Evolutionary conservation across 2,329 filamentous ascomycete genomes (phyloP).

Genomic region (Chaetothyriales sp.): DNA sequence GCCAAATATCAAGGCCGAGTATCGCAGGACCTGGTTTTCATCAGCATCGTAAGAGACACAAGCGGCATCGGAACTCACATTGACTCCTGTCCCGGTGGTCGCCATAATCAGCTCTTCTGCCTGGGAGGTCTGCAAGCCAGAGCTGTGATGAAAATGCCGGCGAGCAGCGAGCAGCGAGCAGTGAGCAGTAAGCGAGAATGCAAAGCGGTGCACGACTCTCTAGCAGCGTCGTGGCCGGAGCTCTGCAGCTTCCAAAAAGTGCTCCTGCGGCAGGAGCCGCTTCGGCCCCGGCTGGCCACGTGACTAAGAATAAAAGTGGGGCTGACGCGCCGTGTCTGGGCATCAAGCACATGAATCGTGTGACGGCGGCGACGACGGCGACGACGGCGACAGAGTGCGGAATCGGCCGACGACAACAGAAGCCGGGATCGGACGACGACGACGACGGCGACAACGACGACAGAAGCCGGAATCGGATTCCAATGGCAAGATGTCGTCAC

Average conservation of each 20-base stretch:
- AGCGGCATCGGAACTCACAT: constrained; percentile 35
- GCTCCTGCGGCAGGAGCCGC: not conserved
- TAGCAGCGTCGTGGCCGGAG: not conserved
- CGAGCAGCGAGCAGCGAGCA: not conserved
- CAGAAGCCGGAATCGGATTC: too few species aligned
- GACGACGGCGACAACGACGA: not conserved
- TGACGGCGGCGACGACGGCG: not conserved
- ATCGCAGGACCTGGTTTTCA: constrained; percentile 70
- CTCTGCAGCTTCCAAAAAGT: not conserved
- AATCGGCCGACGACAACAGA: not conserved
- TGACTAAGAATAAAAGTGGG: not conserved
- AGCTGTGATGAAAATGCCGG: not conserved
- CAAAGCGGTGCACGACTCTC: not conserved
- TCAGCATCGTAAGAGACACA: constrained; percentile 4
- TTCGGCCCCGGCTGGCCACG: not conserved
- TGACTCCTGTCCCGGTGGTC: constrained; percentile 54
- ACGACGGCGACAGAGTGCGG: not conserved
- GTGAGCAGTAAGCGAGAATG: not conserved
- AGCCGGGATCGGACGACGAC: not conserved
- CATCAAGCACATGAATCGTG: not conserved
- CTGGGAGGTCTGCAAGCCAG: not conserved
- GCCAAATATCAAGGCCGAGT: constrained; percentile 81
- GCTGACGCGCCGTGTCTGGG: constrained; percentile 2
- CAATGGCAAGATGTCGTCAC: constrained; percentile 34
- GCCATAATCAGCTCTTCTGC: constrained; percentile 28